Percentiles rank a stretch among this genome's conserved stretches.
Conservation (phyloP, 2,329 filamentous ascomycete genomes). For the Arthroderma sp. region DNA sequence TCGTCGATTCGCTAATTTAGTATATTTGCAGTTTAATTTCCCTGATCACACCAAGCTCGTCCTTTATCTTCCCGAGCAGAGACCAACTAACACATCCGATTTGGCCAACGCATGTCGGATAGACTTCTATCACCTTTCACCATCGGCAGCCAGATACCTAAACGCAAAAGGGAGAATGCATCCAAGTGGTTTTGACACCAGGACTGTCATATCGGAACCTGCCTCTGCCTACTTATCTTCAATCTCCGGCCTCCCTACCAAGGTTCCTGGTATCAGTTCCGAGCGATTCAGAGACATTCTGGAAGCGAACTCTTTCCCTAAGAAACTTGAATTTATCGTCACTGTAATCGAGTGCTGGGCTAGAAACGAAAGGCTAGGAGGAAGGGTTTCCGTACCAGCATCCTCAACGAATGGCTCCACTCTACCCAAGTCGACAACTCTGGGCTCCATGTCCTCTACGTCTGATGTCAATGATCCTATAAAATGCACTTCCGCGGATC, state of each 20-base stretch:
- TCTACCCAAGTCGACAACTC: constrained; percentile 6
- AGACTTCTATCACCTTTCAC: constrained; percentile 40
- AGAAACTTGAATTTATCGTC: constrained; percentile 33
- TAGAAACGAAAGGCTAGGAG: constrained; percentile 28
- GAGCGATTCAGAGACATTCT: constrained; percentile 32
- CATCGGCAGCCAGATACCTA: constrained; percentile 35
- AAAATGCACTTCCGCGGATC: constrained; percentile 15
- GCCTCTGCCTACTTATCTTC: constrained; percentile 32
- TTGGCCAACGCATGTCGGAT: constrained; percentile 23
- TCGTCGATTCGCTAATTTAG: not conserved
- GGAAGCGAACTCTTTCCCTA: constrained; percentile 34
- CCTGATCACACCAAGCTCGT: constrained; percentile 42
- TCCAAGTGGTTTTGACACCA: constrained; percentile 33
- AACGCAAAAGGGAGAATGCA: constrained; percentile 32
- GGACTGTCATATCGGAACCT: constrained; percentile 32
- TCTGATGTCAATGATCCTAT: not conserved
- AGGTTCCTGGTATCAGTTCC: constrained; percentile 24
- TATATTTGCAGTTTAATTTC: constrained; percentile 35
- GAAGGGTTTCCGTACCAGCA: constrained; percentile 16
- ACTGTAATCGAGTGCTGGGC: constrained; percentile 33
- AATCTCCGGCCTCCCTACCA: constrained; percentile 23
- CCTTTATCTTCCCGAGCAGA: constrained; percentile 31
- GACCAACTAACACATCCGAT: constrained; percentile 10
- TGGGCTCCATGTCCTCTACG: constrained; percentile 7
- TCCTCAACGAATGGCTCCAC: not conserved